Conservation (phyloP, 2,329 filamentous ascomycete genomes). For the Trichoderma lentiforme region DNA sequence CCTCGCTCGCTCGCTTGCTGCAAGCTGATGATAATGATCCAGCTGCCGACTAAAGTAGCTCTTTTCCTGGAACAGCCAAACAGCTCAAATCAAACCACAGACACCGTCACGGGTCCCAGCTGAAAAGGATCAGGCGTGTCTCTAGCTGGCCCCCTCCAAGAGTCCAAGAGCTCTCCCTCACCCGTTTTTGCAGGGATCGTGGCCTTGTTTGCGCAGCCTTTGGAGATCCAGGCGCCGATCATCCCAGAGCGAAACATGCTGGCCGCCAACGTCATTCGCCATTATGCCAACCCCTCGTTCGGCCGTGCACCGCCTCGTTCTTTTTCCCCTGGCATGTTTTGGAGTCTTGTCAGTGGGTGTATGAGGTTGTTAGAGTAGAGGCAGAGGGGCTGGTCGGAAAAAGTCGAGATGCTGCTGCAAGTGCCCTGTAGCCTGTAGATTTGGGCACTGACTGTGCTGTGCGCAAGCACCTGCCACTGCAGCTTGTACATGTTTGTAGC, state of each 20-base stretch:
- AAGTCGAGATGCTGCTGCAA: background rate
- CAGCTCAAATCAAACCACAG: background rate
- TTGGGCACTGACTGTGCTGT: background rate
- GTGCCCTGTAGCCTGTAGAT: background rate
- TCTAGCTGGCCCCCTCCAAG: background rate
- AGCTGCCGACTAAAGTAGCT: background rate
- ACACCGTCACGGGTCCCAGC: background rate
- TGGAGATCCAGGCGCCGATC: conserved; percentile 18
- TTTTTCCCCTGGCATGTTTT: background rate
- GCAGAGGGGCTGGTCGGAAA: background rate
- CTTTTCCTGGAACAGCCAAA: background rate
- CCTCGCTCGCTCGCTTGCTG: background rate
- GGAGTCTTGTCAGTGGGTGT: background rate
- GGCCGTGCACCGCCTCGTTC: conserved; percentile 15
- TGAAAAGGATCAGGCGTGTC: background rate
- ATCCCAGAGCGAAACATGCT: conserved; percentile 9
- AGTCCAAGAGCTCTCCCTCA: background rate
- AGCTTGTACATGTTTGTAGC: background rate
- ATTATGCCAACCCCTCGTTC: background rate
- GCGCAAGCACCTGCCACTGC: background rate
- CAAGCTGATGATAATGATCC: background rate
- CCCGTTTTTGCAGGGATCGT: conserved; percentile 10
- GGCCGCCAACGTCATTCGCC: conserved; percentile 16
- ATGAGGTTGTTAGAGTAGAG: background rate
- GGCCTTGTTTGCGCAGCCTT: conserved; percentile 13